A percentile compares a stretch with the other conserved stretches of the same genome.
Evolutionary conservation across 768 basidiomycete genomes (phyloP).

Genomic region (Xerocomellus amylosporus): DNA sequence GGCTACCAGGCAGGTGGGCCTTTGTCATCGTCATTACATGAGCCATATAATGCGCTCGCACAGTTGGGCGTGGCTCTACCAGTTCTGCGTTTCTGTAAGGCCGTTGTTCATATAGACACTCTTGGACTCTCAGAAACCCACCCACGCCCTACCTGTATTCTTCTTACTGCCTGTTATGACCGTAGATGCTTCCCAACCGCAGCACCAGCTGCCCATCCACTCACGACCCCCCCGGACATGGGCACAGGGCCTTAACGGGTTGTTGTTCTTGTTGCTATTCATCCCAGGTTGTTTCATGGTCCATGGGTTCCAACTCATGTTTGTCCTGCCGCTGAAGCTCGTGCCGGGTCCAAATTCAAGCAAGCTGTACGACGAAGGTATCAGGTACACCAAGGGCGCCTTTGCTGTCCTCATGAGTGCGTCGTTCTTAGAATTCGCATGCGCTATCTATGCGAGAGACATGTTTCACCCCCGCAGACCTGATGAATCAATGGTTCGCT

Average conservation of each 20-base stretch:
- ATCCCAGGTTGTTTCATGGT: slow-evolving; percentile 64
- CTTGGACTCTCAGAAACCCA: not conserved
- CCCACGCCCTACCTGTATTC: not conserved
- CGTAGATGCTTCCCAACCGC: slow-evolving; percentile 9
- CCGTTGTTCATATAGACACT: slow-evolving; percentile 13
- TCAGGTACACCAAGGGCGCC: slow-evolving; percentile 79
- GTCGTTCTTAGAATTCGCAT: slow-evolving; percentile 25
- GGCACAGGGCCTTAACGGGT: slow-evolving; percentile 45
- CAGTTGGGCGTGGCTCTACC: not conserved
- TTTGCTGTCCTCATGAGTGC: slow-evolving; percentile 74
- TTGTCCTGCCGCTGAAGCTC: slow-evolving; percentile 64
- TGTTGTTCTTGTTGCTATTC: slow-evolving; percentile 58
- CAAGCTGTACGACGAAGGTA: slow-evolving; percentile 61
- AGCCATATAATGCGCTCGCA: not conserved
- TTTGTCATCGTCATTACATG: slow-evolving; percentile 21
- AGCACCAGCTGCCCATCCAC: slow-evolving; percentile 50
- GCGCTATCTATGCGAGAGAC: not conserved
- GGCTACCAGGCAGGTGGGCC: too few relatives aligned
- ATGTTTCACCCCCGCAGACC: slow-evolving; percentile 42
- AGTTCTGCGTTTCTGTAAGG: not conserved
- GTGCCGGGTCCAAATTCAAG: slow-evolving; percentile 58
- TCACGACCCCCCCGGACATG: slow-evolving; percentile 54
- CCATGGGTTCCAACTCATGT: slow-evolving; percentile 68
- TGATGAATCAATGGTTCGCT: slow-evolving; percentile 80
- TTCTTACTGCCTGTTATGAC: slow-evolving; percentile 19